Percentiles rank a stretch among this genome's conserved stretches.
Conservation (phyloP, 2,329 filamentous ascomycete species). For the Aspergillus quadrilineatus region DNA sequence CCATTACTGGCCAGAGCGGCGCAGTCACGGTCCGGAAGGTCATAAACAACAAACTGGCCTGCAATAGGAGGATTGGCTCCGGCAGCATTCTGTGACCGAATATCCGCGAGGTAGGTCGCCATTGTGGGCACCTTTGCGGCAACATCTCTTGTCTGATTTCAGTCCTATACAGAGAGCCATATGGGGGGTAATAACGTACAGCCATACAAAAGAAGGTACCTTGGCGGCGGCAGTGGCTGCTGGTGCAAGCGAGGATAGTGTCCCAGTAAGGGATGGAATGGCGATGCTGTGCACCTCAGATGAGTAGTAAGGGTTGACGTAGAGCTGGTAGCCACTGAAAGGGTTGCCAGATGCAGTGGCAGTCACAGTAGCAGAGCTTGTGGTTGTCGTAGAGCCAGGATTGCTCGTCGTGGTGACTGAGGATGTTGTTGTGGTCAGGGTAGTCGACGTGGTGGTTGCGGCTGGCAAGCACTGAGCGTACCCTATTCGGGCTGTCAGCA, state of each 20-base stretch:
- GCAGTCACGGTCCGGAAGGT: slow-evolving; percentile 64
- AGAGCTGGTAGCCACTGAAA: slow-evolving; percentile 51
- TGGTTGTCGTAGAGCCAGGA: neutral
- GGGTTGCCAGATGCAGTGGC: slow-evolving; percentile 49
- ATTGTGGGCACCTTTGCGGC: slow-evolving; percentile 51
- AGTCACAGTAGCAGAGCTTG: slow-evolving; percentile 13
- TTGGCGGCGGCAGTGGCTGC: slow-evolving; percentile 47
- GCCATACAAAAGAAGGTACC: slow-evolving; percentile 54
- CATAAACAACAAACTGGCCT: slow-evolving; percentile 61
- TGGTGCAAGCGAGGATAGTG: slow-evolving; percentile 48
- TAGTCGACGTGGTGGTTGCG: slow-evolving; percentile 1
- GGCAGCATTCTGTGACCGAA: slow-evolving; percentile 47
- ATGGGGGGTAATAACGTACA: slow-evolving; percentile 36
- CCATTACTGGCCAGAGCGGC: slow-evolving; percentile 64
- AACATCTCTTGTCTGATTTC: slow-evolving; percentile 40
- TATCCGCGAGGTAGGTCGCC: slow-evolving; percentile 49
- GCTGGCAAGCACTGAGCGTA: slow-evolving; percentile 10
- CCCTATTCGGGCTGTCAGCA: neutral
- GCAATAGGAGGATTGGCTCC: slow-evolving; percentile 50
- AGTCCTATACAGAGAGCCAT: neutral
- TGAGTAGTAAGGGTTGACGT: slow-evolving; percentile 54
- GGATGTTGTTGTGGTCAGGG: neutral
- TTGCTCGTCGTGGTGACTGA: neutral
- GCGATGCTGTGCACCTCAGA: slow-evolving; percentile 56
- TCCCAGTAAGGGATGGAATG: slow-evolving; percentile 61